Evolutionary conservation across 768 basidiomycete species (phyloP), one percentile per base, ranked within the genome.

Genomic region (Pulveroboletus sp.): DNA sequence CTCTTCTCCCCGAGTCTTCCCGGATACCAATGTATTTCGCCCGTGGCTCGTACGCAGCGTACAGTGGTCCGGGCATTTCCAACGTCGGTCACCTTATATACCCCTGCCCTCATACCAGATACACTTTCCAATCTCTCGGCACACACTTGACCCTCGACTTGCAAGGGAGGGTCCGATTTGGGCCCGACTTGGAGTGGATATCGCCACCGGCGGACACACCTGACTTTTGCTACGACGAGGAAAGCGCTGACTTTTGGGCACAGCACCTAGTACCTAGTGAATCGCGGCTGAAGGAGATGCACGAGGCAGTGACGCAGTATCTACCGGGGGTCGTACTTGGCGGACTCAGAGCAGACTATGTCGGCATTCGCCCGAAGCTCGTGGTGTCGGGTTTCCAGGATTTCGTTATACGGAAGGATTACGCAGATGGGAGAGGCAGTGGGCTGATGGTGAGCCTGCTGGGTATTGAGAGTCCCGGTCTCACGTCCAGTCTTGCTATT

Each of bases 111-210:
- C 76, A 81, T 46, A 78, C 76, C 9, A 79, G 78, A 8, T 77
- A 85, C 45, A 76, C 81, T 7, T 89, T 95, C 62, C 84, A 89
- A 52, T 88, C 89, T 4, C 76, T 97, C 7, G 95, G 96, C 4
- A 94, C 93, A 10, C 96, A 97, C 70, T 74, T 97, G 24, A 93
- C 92, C 26, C 70, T 97, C 38, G 91, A 93, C 66, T 63, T 98
- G 53, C 78, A 85, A 42, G 88, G 89, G 0, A 86, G 87, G 53
- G 78, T 97, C 46, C 80, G 82, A 28, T 98, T 98, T 67, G 95
- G 95, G 0, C 95, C 95, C 5, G 92, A 97, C 62, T 76, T 96
- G 14, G 86, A 96, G 64, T 91, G 89, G 87, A 74, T 96, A 57
- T 72, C 77, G 3, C 81, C 84, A 3, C 77, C 78, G 24, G 50